Base-by-base conservation (phyloP, 2,329 filamentous ascomycete genomes). In the Fusarium sarcochroum region DNA sequence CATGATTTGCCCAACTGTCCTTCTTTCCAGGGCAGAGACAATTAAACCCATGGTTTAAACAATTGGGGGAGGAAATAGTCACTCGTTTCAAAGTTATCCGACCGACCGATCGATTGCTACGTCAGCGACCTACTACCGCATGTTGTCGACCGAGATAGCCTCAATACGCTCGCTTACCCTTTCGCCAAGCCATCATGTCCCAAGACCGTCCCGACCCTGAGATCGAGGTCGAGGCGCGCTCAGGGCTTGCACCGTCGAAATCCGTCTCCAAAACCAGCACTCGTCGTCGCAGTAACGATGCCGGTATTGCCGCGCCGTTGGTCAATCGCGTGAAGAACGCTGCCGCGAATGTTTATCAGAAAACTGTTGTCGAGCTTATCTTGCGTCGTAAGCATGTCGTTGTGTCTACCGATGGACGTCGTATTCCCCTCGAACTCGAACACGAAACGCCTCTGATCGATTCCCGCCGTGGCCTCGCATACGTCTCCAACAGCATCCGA, bases 321-420 rank as follows among this genome's bases (percentile, higher is more conserved):
- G 47, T 44, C 38, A 64, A 59, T 50, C 75, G 71, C 18, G 37
- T 77, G 23, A 69, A 68, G 40, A 46, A 69, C 55, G 68, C 53
- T 17, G 66, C 70, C 18, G 56, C 53, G 27, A 47, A 61, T 7
- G 32, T 77, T 21, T 84, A 83, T 61, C 78, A 79, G 51, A 79
- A 73, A 59, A 76, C 79, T 51, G 68, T 86, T 30, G 75, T 83
- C 63, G 80, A 86, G 64, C 76, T 84, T 27, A 78, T 92, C 32
- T 77, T 91, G n/a, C 84, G 87, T 47, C 89, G 90, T 67, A 87
- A 91, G 70, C 87, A 90, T 6, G 84, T 94, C 40, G 88, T 88
- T 13, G 88, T 90, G 3, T 93, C 90, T 60, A 89, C 90, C 68
- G 90, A 95, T 77, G 93, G 93, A 32, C 81, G 84, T 14, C 81